Base-by-base conservation (phyloP, 768 basidiomycete species). In the Boletus coccyginus region DNA sequence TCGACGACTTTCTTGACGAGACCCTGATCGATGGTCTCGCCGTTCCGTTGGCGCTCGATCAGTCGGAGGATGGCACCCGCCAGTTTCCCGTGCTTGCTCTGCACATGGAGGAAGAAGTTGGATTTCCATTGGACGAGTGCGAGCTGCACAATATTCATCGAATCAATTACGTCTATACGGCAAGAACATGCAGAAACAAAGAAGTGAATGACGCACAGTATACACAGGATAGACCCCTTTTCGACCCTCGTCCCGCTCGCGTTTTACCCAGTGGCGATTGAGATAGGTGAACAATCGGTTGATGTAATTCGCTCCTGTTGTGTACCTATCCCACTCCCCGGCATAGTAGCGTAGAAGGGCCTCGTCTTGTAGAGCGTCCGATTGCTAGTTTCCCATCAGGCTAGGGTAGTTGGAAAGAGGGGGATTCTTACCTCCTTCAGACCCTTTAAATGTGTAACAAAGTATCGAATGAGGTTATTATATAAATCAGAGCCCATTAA, bases 221-320 rank as follows among this genome's bases (percentile, higher is more conserved):
- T 98, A 98, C 19, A 99, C 92, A 1, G 86, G 87, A 75, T 98
- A 98, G 21, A 98, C 90, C 42, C 87, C 89, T 73, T 92, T 95
- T 65, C 95, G 80, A 16, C 97, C 97, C 72, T 98, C 96, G 65
- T 98, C 96, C 67, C 95, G 85, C 71, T 99, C 97, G 50, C 96
- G 83, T 77, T 95, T 96, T 43, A 99, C 96, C 97, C 97, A 99
- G 74, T 98, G 94, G 21, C 96, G 92, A 74, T 99, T 98, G 55
- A 99, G 82, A 75, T 98, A 98, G 3, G 93, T 95, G 78, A 98
- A 98, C 36, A 99, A 76, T 53, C 96, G 89, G 71, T 98, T 96
- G 74, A 98, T 93, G 70, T 97, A 98, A 68, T 92, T 94, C 1
- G 96, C 95, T 46, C 96, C 96, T 3, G 88, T 96, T 0, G 97